Base-by-base conservation (phyloP, 768 basidiomycete genomes). In the Chalciporus pseudorubinellus region DNA sequence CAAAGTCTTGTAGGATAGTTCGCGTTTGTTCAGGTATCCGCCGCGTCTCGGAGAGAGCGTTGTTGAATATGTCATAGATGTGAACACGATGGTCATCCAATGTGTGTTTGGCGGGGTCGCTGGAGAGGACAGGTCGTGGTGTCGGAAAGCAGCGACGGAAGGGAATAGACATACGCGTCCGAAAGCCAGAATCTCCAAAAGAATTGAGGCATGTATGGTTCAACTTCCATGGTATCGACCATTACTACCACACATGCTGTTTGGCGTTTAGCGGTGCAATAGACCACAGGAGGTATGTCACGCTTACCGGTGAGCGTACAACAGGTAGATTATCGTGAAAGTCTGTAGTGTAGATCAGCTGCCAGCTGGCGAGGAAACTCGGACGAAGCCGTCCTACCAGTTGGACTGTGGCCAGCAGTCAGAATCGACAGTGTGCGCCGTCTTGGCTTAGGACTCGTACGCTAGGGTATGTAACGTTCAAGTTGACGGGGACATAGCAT, bases 151-250 rank as follows among this genome's bases (percentile, higher is more conserved):
- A 2, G 3, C 3, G 24, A 9, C 26, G 3, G n/a, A n/a, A 19
- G 3, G 18, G 12, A 26, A 22, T 12, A 14, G 16, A 68, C 78
- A 34, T 60, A 75, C 76, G 58, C 65, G 42, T 69, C 61, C 33
- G 77, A 73, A 12, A 80, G 62, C 79, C 79, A 81, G 51, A 80
- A 74, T 13, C 73, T 71, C 72, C 75, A 76, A 12, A 80, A 52
- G 58, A 80, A 80, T 16, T 61, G 64, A 21, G 79, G 79, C 26
- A 77, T 60, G 52, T 79, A 76, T 13, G 68, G 70, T 21, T 67
- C 65, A 34, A 73, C 59, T 13, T 64, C 62, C 19, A 44, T 28
- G 11, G 41, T 3, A 33, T 44, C 44, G 3, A 46, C 19, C 50
- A 51, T 52, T 24, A 18, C 18, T 7, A 36, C 28, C 13, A 13